Conservation (phyloP, 2,329 filamentous ascomycete species). For the Ophiostoma ulmi region DNA sequence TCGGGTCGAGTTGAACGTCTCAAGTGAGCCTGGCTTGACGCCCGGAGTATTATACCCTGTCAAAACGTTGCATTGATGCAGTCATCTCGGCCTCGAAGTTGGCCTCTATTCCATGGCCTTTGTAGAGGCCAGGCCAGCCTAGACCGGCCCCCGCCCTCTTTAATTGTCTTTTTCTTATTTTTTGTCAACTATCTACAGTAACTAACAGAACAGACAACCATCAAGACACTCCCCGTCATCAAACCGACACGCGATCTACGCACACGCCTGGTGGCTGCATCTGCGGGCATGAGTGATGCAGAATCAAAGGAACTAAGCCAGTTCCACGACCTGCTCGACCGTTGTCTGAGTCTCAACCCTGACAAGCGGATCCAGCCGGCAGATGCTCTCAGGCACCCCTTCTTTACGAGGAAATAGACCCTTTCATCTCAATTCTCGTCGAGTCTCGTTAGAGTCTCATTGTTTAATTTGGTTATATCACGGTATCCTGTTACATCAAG, state of each 20-base stretch:
- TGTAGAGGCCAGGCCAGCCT: background rate
- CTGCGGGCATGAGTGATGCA: slow-evolving; percentile 65
- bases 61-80: slow-evolving; percentile 9
- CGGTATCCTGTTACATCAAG: background rate
- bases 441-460: background rate
- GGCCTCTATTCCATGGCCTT: background rate
- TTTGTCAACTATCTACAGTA: background rate
- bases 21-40: slow-evolving; percentile 11
- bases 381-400: slow-evolving; percentile 84
- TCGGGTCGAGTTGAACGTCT: slow-evolving; percentile 11
- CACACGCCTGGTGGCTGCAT: slow-evolving; percentile 68
- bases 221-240: slow-evolving; percentile 62
- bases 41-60: background rate
- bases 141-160: background rate
- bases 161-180: background rate
- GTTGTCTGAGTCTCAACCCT: slow-evolving; percentile 82
- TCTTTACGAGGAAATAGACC: slow-evolving; percentile 52
- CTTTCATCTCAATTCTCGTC: background rate
- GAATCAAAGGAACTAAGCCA: slow-evolving; percentile 73
- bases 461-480: background rate
- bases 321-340: slow-evolving; percentile 83
- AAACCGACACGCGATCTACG: slow-evolving; percentile 80
- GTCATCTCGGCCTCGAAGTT: slow-evolving; percentile 4
- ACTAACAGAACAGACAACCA: slow-evolving; percentile 48
- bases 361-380: slow-evolving; percentile 84